A percentile compares a stretch with the other conserved stretches of the same genome.
Evolutionary conservation across 78 protist species (phyloP).

Genomic region (Dictyostelium intermedium): DNA sequence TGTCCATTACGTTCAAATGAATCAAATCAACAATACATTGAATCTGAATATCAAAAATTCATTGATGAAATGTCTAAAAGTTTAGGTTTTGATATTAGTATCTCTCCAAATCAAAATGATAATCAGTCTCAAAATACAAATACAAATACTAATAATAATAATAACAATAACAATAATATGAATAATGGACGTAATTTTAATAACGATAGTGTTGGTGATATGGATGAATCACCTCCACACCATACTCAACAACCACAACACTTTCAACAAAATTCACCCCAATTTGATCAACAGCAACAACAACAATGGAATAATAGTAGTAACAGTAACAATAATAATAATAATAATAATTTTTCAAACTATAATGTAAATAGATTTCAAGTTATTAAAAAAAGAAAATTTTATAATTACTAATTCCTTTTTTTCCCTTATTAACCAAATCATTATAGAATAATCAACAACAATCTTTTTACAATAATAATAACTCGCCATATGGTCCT

Average conservation of each 20-base stretch:
- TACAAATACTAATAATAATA: neutral
- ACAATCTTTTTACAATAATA: neutral
- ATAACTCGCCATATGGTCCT: slow-evolving; percentile 23
- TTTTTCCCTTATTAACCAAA: neutral
- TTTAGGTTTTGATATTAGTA: slow-evolving; percentile 3
- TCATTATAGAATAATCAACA: neutral
- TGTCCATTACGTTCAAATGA: slow-evolving; percentile 83
- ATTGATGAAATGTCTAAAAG: slow-evolving; percentile 21
- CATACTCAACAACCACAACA: slow-evolving; percentile 21
- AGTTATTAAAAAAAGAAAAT: neutral
- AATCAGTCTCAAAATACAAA: neutral
- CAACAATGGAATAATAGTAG: slow-evolving; percentile 1
- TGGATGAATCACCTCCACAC: neutral
- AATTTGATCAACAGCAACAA: slow-evolving; percentile 36
- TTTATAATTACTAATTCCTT: neutral
- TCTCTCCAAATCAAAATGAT: neutral
- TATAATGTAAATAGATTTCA: neutral
- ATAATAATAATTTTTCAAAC: neutral
- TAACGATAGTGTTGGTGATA: neutral
- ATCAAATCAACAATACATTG: slow-evolving; percentile 23
- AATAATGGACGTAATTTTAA: neutral
- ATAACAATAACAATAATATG: neutral
- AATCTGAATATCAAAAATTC: slow-evolving; percentile 61
- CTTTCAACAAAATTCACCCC: slow-evolving; percentile 7
- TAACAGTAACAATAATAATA: neutral